Evolutionary conservation across 768 basidiomycete genomes (phyloP), one percentile per base, ranked within the genome.

Genomic region (Lentinula detonsa): DNA sequence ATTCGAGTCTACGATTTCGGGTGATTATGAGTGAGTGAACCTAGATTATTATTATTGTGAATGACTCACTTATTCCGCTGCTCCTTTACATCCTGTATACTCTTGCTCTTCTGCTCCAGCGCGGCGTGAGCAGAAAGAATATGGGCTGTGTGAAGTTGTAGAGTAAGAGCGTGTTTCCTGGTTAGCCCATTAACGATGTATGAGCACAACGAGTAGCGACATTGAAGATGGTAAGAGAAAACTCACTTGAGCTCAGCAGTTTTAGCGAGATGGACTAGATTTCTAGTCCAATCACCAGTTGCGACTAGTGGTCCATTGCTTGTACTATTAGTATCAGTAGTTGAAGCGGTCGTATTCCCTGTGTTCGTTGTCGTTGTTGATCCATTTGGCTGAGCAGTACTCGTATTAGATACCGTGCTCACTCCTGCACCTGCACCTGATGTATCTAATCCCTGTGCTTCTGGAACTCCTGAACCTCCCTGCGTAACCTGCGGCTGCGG

Each of bases 191-290:
- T 39, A 42, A 31, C 9, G n/a, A 8, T 45, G 16, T 23, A 23
- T 23, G 23, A 23, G 23, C 15, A 10, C n/a, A 18, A 18, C 13
- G 8, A 46, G n/a, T 61, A 42, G n/a, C 13, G 28, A 23, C 8
- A 1, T 16, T 4, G 11, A 23, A 21, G 13, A 23, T 7, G 9
- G 51, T 54, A 28, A 49, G 55, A 59, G 23, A 45, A 50, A 52
- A 82, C 89, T 66, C 71, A 93, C 91, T 93, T 93, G 68, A 93
- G 80, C 70, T 93, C 91, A 8, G 91, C 91, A 1, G 89, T 91
- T 75, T 90, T 93, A 5, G 91, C 91, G 10, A 93, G 80, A 57
- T 93, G 89, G 35, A 93, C 87, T 46, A 93, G 80, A 72, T 91
- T 89, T 66, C 87, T 88, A 31, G 90, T 91, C 91, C 91, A 93